Evolutionary conservation across 306 rosid species (phyloP).

Genomic region (Ziziphus jujuba): DNA sequence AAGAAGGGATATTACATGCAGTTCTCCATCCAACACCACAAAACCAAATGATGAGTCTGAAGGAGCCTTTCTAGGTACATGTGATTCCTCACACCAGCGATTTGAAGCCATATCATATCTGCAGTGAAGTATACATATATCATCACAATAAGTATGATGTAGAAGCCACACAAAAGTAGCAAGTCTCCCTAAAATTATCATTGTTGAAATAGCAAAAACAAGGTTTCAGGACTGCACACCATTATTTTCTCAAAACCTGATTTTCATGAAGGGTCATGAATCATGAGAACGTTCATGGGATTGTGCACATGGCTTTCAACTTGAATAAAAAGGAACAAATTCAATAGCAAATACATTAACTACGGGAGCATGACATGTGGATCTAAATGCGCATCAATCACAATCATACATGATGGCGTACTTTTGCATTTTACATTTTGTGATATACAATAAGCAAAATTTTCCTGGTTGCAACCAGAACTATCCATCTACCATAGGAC

Average conservation of each 20-base stretch:
- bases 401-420: background rate
- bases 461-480: background rate
- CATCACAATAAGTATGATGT: slow-evolving; percentile 1
- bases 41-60: slow-evolving; percentile 50
- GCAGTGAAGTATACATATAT: slow-evolving; percentile 23
- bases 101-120: slow-evolving; percentile 75
- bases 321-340: slow-evolving; percentile 4
- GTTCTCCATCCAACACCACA: slow-evolving; percentile 58
- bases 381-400: background rate
- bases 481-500: no score
- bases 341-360: slow-evolving; percentile 16
- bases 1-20: slow-evolving; percentile 55
- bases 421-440: no score
- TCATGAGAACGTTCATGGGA: slow-evolving; percentile 14
- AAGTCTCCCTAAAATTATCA: slow-evolving; percentile 8
- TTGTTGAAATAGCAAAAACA: slow-evolving; percentile 8
- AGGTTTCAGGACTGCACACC: background rate
- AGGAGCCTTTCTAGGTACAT: slow-evolving; percentile 57
- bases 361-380: slow-evolving; percentile 1
- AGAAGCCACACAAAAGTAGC: slow-evolving; percentile 17
- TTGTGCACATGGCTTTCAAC: background rate
- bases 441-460: background rate
- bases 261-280: background rate
- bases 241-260: background rate
- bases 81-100: slow-evolving; percentile 64